Conservation (phyloP, 768 basidiomycete species). For the Phylloporus arenicola region DNA sequence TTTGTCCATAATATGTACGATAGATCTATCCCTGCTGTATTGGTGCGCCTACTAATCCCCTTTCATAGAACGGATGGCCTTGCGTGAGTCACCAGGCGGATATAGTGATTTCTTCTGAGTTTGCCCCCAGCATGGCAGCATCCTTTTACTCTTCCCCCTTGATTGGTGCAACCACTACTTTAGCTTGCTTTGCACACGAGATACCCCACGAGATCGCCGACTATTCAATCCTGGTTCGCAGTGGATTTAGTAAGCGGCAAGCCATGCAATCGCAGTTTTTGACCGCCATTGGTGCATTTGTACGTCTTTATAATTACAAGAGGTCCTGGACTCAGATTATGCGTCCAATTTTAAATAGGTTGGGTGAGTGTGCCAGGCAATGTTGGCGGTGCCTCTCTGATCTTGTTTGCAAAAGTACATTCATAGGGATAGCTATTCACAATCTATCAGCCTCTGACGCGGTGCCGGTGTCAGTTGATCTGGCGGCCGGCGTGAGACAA, state of each 20-base stretch:
- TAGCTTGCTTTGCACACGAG: slow-evolving; percentile 92
- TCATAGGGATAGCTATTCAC: slow-evolving; percentile 84
- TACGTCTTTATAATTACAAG: slow-evolving; percentile 31
- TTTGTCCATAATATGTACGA: slow-evolving; percentile 88
- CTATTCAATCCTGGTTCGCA: slow-evolving; percentile 87
- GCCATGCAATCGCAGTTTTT: slow-evolving; percentile 93
- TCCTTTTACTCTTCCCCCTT: slow-evolving; percentile 96
- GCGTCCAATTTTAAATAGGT: slow-evolving; percentile 29
- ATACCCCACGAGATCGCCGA: slow-evolving; percentile 98
- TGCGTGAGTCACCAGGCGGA: slow-evolving; percentile 50
- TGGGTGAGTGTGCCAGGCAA: slow-evolving; percentile 21
- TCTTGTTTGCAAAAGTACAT: slow-evolving; percentile 47
- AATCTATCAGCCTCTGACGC: slow-evolving; percentile 55
- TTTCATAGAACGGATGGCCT: slow-evolving; percentile 79
- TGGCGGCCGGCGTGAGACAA: slow-evolving; percentile 74
- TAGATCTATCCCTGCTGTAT: slow-evolving; percentile 10
- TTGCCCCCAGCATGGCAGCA: slow-evolving; percentile 69
- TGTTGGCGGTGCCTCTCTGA: slow-evolving; percentile 3
- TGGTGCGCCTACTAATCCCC: slow-evolving; percentile 13
- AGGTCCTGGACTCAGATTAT: slow-evolving; percentile 10
- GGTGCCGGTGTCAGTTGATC: slow-evolving; percentile 43
- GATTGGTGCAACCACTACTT: slow-evolving; percentile 90
- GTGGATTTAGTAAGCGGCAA: slow-evolving; percentile 85
- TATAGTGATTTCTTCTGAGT: slow-evolving; percentile 1
- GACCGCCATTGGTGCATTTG: slow-evolving; percentile 89